Evolutionary conservation across 371 early-diverging fungal genomes (phyloP), one percentile per base, ranked within the genome.

Genomic region (Mortierella sp.): DNA sequence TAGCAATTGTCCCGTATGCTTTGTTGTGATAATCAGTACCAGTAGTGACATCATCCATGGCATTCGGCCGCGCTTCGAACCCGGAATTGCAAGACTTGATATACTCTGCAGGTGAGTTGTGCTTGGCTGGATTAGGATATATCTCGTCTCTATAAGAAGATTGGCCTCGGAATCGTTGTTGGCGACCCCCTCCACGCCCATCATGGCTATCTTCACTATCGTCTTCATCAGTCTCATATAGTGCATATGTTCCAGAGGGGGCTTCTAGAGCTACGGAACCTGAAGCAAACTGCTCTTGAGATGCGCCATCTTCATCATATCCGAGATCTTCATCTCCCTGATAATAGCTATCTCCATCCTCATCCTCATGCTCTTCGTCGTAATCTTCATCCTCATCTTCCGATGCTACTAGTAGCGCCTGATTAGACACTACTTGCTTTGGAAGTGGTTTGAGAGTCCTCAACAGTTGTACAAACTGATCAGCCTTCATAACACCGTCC

Each of bases 141-240:
- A 17, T 12, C 3, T 53, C 15, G 3, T 53, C 28, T 29, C 53
- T 53, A 15, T 53, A 28, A 19, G 23, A 53, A 23, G 23, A 13
- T 26, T 23, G 53, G 15, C 29, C 19, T 9, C 28, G 53, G 3
- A 10, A 28, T 53, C 28, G 23, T 53, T 53, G 53, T 28, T 28
- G 66, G 10, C n/a, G 22, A 15, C 8, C 34, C 17, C 42, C 23
- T 29, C 53, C 59, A 10, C 45, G 43, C 45, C 64, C 71, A n/a
- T 76, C 71, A 19, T 71, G n/a, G n/a, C 61, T 67, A 0, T 62
- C 43, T 0, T 63, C 76, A 26, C 64, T 64, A 17, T 66, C 64
- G 13, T 73, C 74, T 22, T 73, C 74, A 34, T 73, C 74, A 0
- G 74, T 64, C 34, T 67, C 60, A 34, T 73, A 73, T 4, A 73